phyloP scores from a whole-genome alignment of 306 rosid species.

The Rosa lucieae region DNA sequence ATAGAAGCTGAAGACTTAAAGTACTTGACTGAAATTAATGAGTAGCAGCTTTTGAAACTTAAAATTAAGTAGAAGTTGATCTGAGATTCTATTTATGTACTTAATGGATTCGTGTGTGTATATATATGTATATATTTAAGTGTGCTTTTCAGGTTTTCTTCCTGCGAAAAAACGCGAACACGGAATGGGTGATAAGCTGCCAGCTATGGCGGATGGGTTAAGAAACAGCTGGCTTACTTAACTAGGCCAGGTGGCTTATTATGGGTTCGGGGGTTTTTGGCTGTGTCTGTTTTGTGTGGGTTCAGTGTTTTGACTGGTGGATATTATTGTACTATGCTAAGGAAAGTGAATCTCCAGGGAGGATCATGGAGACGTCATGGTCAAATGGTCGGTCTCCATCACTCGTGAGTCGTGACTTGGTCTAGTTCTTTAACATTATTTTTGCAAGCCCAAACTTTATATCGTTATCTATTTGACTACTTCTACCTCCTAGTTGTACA shows the following conservation, averaged over 20 bases:
- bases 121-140: background rate
- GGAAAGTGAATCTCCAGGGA: background rate
- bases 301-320: background rate
- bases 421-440: background rate
- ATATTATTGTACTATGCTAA: background rate
- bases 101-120: background rate
- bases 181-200: slow-evolving; percentile 8
- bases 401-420: background rate
- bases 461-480: background rate
- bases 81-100: background rate
- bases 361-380: background rate
- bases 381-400: slow-evolving; percentile 7
- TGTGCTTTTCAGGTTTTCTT: background rate
- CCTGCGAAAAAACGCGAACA: background rate
- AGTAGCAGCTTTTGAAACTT: background rate
- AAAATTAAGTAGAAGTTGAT: background rate
- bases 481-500: background rate
- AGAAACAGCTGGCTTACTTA: background rate
- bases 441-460: background rate
- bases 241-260: background rate
- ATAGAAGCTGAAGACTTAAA: background rate
- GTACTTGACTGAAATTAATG: background rate
- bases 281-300: slow-evolving; percentile 2
- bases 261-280: too few relatives aligned
- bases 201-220: background rate